Evolutionary conservation across 768 basidiomycete genomes (phyloP).

Genomic region (Phylloporus sp.): DNA sequence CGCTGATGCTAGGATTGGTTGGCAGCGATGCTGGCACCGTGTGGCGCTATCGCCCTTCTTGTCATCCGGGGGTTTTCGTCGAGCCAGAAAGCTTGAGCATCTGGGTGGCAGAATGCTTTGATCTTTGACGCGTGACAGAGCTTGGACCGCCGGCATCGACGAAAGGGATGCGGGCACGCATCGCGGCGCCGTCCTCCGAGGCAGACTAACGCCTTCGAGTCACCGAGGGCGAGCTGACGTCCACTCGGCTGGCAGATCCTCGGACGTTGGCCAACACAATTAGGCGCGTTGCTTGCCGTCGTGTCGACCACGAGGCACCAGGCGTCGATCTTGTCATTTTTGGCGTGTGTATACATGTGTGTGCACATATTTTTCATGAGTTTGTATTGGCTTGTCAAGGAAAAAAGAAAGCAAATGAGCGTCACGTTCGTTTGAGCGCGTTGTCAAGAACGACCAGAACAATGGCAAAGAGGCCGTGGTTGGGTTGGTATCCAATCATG

Average conservation of each 20-base stretch:
- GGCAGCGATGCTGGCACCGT: neutral
- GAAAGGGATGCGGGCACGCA: too few relatives aligned
- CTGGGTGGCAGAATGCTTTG: neutral
- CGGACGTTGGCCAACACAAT: neutral
- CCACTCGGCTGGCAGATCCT: neutral
- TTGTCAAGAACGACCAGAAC: neutral
- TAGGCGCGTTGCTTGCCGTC: too few relatives aligned
- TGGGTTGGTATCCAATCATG: slow-evolving; percentile 7
- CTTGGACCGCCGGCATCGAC: neutral
- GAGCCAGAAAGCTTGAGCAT: neutral
- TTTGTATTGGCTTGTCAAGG: neutral
- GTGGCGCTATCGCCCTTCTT: neutral
- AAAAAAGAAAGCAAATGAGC: neutral
- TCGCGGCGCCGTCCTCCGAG: too few relatives aligned
- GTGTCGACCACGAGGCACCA: neutral
- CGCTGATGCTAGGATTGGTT: neutral
- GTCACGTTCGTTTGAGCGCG: neutral
- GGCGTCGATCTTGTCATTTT: neutral
- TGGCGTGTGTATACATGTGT: neutral
- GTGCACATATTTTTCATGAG: neutral
- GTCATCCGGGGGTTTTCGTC: neutral
- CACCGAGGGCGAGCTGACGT: neutral
- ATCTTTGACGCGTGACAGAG: neutral
- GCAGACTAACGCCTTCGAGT: too few relatives aligned
- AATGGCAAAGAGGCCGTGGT: neutral